Base-by-base conservation (phyloP, 192 early-diverging fungal species). In the Dissophora globulifera region DNA sequence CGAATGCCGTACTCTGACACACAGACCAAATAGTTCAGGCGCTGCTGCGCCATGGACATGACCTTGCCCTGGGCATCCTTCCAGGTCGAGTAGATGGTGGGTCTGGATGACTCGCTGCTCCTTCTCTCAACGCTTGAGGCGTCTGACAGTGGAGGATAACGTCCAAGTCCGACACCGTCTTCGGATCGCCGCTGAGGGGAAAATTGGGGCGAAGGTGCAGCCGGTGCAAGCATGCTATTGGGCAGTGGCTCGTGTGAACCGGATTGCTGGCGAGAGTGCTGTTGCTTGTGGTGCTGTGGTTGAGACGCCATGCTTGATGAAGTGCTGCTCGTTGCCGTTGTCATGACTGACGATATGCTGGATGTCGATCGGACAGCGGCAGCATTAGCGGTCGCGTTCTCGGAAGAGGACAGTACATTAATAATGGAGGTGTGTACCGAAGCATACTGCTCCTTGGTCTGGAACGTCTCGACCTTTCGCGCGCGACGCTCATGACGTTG, bases 381-480 rank as follows among this genome's bases (percentile, higher is more conserved):
- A 16, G 25, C 52, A 40, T 56, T 10, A 4, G 31, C 26, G 29
- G 67, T 27, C 15, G 56, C 41, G 31, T 40, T 59, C 25, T 75
- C 71, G 0, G 69, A 35, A 1, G 48, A 55, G 1, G 71, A 53
- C 12, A 75, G 23, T 16, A 75, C 71, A 55, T 66, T 66, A 23
- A 75, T 63, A 19, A 75, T 33, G n/a, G 71, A 75, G 0, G 71
- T 66, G 31, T 75, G 71, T 15, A 75, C 40, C 3, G 71, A 60
- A 0, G 53, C 25, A 30, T 29, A 48, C 31, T 59, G 50, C 26
- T 75, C 71, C 16, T 66, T 75, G 10, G 71, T 75, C 57, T 75
- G 71, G 35, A 66, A 75, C 0, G 62, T 66, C 56, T 75, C 71
- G 3, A 75, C 71, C 27, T 66, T 65, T 42, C 60, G 33, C 1